Percentiles rank a stretch among this genome's conserved stretches.
Conservation (phyloP, 495 filamentous ascomycete genomes). For the Cudoniella acicularis region DNA sequence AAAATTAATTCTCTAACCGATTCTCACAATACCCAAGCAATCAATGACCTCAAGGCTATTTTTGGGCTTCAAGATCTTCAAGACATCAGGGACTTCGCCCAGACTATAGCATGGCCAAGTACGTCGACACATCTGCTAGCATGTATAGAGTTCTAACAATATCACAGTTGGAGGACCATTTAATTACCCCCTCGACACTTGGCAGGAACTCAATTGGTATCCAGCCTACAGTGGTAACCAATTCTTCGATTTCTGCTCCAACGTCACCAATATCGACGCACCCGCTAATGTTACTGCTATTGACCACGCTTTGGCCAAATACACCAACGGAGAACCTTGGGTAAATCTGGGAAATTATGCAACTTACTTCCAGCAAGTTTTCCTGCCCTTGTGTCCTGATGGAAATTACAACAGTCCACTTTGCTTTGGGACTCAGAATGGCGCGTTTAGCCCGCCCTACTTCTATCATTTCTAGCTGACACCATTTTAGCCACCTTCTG, state of each 20-base stretch:
- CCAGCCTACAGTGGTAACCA: constrained; percentile 28
- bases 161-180: constrained; percentile 39
- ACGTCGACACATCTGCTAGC: background rate
- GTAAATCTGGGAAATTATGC: constrained; percentile 43
- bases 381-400: constrained; percentile 37
- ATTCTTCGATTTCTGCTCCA: constrained; percentile 47
- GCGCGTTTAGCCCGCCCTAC: background rate
- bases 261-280: constrained; percentile 43
- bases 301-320: constrained; percentile 39
- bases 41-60: constrained; percentile 38
- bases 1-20: constrained; percentile 38
- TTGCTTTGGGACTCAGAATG: constrained; percentile 44
- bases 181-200: constrained; percentile 43
- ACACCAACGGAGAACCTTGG: constrained; percentile 45
- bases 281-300: constrained; percentile 36
- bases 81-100: constrained; percentile 41
- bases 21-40: constrained; percentile 30
- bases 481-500: constrained; percentile 28
- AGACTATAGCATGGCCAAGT: constrained; percentile 38
- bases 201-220: constrained; percentile 48
- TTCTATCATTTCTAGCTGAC: background rate
- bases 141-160: background rate
- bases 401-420: constrained; percentile 37
- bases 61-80: constrained; percentile 38
- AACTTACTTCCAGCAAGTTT: constrained; percentile 39